Percentiles rank a stretch among this genome's conserved stretches.
Conservation (phyloP, 305 asterid species). For the Solanum hybrid region DNA sequence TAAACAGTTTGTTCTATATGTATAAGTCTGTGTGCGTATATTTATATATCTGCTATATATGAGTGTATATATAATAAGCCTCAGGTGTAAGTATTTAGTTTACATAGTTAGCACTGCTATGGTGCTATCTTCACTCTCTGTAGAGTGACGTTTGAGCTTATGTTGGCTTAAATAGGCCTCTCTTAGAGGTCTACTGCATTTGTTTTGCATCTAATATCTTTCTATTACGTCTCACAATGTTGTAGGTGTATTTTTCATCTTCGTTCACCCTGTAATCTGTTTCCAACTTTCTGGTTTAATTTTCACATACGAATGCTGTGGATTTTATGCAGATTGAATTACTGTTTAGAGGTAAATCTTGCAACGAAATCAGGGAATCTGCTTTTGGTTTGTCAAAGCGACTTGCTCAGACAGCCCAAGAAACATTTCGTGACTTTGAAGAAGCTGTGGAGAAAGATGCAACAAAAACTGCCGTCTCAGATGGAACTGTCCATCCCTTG, state of each 20-base stretch:
- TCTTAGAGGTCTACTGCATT: neutral
- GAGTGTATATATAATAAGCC: neutral
- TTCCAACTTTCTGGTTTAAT: neutral
- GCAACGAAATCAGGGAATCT: slow-evolving; percentile 79
- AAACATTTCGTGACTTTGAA: slow-evolving; percentile 93
- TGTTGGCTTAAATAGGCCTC: neutral
- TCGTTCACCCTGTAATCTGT: neutral
- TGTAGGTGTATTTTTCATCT: neutral
- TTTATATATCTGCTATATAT: neutral
- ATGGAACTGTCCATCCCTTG: slow-evolving; percentile 97
- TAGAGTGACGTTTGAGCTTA: neutral
- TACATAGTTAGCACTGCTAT: neutral
- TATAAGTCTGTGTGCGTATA: neutral
- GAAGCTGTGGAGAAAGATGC: slow-evolving; percentile 99
- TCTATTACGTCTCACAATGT: neutral
- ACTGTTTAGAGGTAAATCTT: slow-evolving; percentile 79
- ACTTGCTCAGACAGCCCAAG: slow-evolving; percentile 94
- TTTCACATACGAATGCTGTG: neutral
- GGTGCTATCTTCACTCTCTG: neutral
- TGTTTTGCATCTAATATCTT: neutral
- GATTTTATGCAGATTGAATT: slow-evolving; percentile 53
- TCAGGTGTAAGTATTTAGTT: neutral
- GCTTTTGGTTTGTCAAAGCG: slow-evolving; percentile 89
- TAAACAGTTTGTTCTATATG: neutral
- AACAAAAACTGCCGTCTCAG: slow-evolving; percentile 91